These are phyloP conservation scores for Nitzschia sp. DNA, from an alignment of 108 stramenopile genomes.

Conservation along the genomic window DNA sequence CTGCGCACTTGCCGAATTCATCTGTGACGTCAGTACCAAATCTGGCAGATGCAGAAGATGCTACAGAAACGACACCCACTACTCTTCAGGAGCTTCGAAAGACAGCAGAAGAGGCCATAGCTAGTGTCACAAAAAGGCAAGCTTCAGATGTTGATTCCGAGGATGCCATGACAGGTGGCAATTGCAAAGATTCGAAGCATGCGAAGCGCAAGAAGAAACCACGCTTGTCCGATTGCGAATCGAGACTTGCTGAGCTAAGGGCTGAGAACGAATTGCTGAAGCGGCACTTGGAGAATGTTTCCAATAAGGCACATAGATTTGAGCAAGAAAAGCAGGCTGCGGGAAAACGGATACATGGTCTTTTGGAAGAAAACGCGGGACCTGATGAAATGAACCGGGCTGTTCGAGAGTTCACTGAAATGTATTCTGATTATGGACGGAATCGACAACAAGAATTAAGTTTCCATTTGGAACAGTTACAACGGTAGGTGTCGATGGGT, in stretches of 20 bases:
- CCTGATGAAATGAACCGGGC: slow-evolving; percentile 35
- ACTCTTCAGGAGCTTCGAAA: slow-evolving; percentile 32
- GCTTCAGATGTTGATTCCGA: background rate
- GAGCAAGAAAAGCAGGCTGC: slow-evolving; percentile 46
- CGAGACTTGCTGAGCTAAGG: slow-evolving; percentile 46
- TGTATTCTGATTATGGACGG: slow-evolving; percentile 85
- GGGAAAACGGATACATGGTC: slow-evolving; percentile 22
- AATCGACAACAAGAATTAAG: slow-evolving; percentile 78
- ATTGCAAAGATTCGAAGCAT: slow-evolving; percentile 21
- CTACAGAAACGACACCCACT: slow-evolving; percentile 10
- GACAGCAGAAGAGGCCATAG: slow-evolving; percentile 55
- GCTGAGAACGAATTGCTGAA: slow-evolving; percentile 69
- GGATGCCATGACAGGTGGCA: slow-evolving; percentile 1
- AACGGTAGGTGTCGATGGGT: slow-evolving; percentile 50
- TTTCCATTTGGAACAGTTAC: slow-evolving; percentile 86
- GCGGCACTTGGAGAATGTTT: slow-evolving; percentile 61
- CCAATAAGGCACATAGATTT: slow-evolving; percentile 41
- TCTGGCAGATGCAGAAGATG: background rate
- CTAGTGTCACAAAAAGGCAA: slow-evolving; percentile 43
- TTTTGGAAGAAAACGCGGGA: slow-evolving; percentile 36
- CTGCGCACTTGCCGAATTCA: background rate
- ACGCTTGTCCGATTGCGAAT: slow-evolving; percentile 57
- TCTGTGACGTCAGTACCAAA: background rate
- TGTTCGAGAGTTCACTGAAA: slow-evolving; percentile 62
- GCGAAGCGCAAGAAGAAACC: slow-evolving; percentile 60